Evolutionary conservation across 108 stramenopile species (phyloP).

Genomic region (Cylindrotheca closterium): DNA sequence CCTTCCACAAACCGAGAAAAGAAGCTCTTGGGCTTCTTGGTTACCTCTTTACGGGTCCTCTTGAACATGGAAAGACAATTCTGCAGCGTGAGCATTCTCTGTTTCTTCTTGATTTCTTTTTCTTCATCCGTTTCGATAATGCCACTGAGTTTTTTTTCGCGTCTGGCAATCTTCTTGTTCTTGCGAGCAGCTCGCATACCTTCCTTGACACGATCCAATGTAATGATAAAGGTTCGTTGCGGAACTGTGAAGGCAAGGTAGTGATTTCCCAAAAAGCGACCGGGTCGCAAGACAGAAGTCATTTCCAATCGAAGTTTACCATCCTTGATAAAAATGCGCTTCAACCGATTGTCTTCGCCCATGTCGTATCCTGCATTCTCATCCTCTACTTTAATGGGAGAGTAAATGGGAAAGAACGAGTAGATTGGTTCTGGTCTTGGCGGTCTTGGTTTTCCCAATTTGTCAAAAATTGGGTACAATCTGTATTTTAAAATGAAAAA

Average conservation of each 20-base stretch:
- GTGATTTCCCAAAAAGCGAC: constrained; percentile 83
- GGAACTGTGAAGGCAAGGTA: constrained; percentile 88
- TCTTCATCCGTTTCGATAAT: not conserved
- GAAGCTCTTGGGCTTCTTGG: constrained; percentile 56
- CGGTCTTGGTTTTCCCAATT: constrained; percentile 29
- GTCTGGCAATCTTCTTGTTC: constrained; percentile 65
- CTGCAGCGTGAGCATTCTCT: not conserved
- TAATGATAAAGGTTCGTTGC: constrained; percentile 80
- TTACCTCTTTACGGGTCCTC: not conserved
- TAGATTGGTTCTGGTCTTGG: constrained; percentile 63
- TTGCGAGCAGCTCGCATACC: constrained; percentile 75
- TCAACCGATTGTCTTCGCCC: constrained; percentile 79
- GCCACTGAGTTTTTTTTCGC: constrained; percentile 41
- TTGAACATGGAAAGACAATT: not conserved
- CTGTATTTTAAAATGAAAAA: not conserved
- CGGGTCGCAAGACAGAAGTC: constrained; percentile 74
- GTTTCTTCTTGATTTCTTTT: constrained; percentile 2
- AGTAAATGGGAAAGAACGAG: constrained; percentile 83
- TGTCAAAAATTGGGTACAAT: constrained; percentile 8
- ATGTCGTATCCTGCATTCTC: constrained; percentile 77
- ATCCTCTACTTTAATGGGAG: constrained; percentile 72
- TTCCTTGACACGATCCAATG: constrained; percentile 74
- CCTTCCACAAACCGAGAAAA: constrained; percentile 84
- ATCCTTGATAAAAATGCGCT: constrained; percentile 70
- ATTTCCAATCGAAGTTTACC: constrained; percentile 82